A percentile compares a stretch with the other conserved stretches of the same genome.
Conservation (phyloP, 768 basidiomycete genomes). For the Porphyrellus cyaneotinctus region DNA sequence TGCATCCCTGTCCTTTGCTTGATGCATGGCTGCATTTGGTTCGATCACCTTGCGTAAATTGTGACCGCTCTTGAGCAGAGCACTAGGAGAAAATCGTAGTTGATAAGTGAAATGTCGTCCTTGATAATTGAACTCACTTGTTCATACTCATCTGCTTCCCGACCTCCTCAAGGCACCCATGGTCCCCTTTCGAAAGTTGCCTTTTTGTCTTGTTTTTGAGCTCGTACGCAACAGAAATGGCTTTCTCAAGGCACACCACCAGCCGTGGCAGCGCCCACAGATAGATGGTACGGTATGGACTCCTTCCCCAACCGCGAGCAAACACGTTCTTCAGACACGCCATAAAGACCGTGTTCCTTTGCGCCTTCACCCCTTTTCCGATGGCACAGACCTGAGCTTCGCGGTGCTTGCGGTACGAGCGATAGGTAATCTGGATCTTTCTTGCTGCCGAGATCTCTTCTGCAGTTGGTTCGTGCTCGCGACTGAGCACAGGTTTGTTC, state of each 20-base stretch:
- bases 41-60: conserved; percentile 31
- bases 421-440: conserved; percentile 21
- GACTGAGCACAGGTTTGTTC: conserved; percentile 14
- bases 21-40: conserved; percentile 31
- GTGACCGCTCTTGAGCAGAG: conserved; percentile 23
- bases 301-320: conserved; percentile 26
- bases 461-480: conserved; percentile 20
- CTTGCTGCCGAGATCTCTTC: conserved; percentile 25
- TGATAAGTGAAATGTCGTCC: background rate
- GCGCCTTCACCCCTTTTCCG: conserved; percentile 18
- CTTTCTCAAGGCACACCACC: conserved; percentile 38
- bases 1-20: conserved; percentile 12
- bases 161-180: conserved; percentile 36
- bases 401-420: conserved; percentile 2
- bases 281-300: conserved; percentile 36
- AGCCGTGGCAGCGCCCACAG: conserved; percentile 38
- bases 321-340: conserved; percentile 28
- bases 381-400: conserved; percentile 4
- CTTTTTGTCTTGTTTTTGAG: conserved; percentile 33
- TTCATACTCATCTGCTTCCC: conserved; percentile 27
- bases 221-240: conserved; percentile 20
- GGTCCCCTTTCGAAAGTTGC: conserved; percentile 22
- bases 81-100: conserved; percentile 15
- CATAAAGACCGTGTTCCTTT: conserved; percentile 24
- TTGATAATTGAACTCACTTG: conserved; percentile 27